These are phyloP conservation scores for Ceratobasidium sp. DNA, from an alignment of 1,284 basidiomycete genomes.

Conservation along the genomic window DNA sequence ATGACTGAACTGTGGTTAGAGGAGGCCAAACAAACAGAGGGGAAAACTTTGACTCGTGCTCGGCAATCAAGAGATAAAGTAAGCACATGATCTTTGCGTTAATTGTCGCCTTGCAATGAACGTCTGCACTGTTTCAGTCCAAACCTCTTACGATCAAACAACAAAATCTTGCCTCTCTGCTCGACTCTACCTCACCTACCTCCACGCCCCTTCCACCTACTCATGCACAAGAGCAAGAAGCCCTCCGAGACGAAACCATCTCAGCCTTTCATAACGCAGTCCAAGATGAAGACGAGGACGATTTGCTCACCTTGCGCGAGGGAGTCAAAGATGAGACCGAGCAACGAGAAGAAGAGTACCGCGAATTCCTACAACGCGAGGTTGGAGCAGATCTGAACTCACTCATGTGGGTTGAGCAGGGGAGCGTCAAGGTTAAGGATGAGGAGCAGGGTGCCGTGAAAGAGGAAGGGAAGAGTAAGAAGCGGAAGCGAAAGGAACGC, in stretches of 20 bases:
- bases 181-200: slow-evolving; percentile 60
- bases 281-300: slow-evolving; percentile 55
- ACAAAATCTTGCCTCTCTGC: slow-evolving; percentile 61
- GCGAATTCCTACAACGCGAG: slow-evolving; percentile 77
- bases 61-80: slow-evolving; percentile 56
- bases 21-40: slow-evolving; percentile 59
- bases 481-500: slow-evolving; percentile 45
- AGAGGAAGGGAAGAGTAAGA: slow-evolving; percentile 48
- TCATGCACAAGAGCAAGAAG: slow-evolving; percentile 79
- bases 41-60: slow-evolving; percentile 16
- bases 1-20: slow-evolving; percentile 56
- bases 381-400: slow-evolving; percentile 77
- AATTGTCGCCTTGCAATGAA: slow-evolving; percentile 24
- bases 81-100: slow-evolving; percentile 40
- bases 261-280: slow-evolving; percentile 73
- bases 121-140: slow-evolving; percentile 48
- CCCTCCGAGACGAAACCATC: slow-evolving; percentile 82
- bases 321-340: slow-evolving; percentile 79
- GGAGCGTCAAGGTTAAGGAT: slow-evolving; percentile 54
- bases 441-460: slow-evolving; percentile 29
- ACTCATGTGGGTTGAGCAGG: slow-evolving; percentile 49
- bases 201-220: slow-evolving; percentile 57
- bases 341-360: slow-evolving; percentile 80
- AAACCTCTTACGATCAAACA: slow-evolving; percentile 69
- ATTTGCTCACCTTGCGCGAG: slow-evolving; percentile 73